Base-by-base conservation (phyloP, 2,329 filamentous ascomycete genomes). In the Cordyceps fumosorosea region DNA sequence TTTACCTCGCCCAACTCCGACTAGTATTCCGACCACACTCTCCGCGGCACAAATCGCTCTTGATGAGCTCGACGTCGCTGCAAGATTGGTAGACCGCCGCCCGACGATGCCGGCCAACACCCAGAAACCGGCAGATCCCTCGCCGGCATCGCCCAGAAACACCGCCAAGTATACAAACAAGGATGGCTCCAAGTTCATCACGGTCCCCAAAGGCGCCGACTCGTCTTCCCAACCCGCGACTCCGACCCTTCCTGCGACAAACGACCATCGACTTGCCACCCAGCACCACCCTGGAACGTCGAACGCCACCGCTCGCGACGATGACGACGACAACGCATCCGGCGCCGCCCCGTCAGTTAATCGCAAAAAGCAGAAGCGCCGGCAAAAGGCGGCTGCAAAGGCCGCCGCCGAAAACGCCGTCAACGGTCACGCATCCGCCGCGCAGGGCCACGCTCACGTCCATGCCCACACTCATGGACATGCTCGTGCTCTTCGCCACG, bases 291-390 rank as follows among this genome's bases (percentile, higher is more conserved):
- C 47, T 16, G 50, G 12, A 6, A 6, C 29, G 44, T 48, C 24
- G 51, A 12, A 32, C 63, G 40, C 60, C 53, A 59, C 54, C 53
- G 42, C 22, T 29, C 16, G 18, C 48, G 48, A 60, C 45, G 44
- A 47, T 22, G 47, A 52, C 34, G 37, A 60, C 34, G 57, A 53
- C 18, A 22, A 58, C 22, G 32, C 16, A 47, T 37, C 68, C 62
- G 44, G 63, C 67, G 68, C 71, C 63, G 64, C 32, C 51, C 79
- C 79, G 51, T 71, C 80, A 10, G 88, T 93, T 57, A 97, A 96
- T 77, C 87, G 90, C 72, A 97, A 97, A 81, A 98, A 97, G 80
- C 90, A 95, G 75, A 97, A 96, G 81, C 86, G 93, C 68, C 85
- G 93, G 67, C 89, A 90, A 72, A 97, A 97, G 76, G 89, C 89